Conservation (phyloP, 2,329 filamentous ascomycete species). For the Penicillium sp. region DNA sequence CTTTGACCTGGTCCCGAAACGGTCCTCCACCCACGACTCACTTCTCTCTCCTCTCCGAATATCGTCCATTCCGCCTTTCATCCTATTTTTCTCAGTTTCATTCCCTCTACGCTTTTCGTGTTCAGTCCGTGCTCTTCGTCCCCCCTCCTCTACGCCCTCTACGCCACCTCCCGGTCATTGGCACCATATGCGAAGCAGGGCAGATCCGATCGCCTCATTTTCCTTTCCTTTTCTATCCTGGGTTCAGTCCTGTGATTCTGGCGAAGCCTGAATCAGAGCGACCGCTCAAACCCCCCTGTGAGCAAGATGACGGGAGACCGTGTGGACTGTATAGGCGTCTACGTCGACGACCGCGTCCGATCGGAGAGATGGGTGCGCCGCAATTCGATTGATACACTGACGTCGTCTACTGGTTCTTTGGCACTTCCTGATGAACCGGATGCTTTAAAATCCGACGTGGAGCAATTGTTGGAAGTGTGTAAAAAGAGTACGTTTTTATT, state of each 20-base stretch:
- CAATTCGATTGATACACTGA: conserved; percentile 30
- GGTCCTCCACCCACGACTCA: background rate
- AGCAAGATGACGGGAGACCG: conserved; percentile 45
- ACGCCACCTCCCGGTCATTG: conserved; percentile 5
- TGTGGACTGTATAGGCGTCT: conserved; percentile 48
- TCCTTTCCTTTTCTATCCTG: conserved; percentile 16
- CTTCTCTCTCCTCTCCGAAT: background rate
- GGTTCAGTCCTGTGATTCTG: conserved; percentile 13
- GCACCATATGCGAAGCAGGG: conserved; percentile 33
- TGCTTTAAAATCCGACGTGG: conserved; percentile 52
- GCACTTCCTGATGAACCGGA: conserved; percentile 44
- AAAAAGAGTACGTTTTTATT: conserved; percentile 52
- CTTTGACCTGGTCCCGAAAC: background rate
- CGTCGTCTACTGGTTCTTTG: conserved; percentile 31
- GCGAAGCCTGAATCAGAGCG: conserved; percentile 22
- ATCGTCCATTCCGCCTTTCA: conserved; percentile 5
- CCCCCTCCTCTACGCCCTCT: conserved; percentile 1
- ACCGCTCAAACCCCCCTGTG: conserved; percentile 5
- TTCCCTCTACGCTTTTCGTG: background rate
- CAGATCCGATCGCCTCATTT: conserved; percentile 18
- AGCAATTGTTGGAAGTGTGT: conserved; percentile 53
- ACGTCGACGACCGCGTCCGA: conserved; percentile 49
- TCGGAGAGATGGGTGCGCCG: conserved; percentile 48
- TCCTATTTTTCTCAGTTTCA: background rate
- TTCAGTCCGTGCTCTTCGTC: conserved; percentile 2